Base-by-base conservation (phyloP, 2,329 filamentous ascomycete genomes). In the Fusarium ambrosium region DNA sequence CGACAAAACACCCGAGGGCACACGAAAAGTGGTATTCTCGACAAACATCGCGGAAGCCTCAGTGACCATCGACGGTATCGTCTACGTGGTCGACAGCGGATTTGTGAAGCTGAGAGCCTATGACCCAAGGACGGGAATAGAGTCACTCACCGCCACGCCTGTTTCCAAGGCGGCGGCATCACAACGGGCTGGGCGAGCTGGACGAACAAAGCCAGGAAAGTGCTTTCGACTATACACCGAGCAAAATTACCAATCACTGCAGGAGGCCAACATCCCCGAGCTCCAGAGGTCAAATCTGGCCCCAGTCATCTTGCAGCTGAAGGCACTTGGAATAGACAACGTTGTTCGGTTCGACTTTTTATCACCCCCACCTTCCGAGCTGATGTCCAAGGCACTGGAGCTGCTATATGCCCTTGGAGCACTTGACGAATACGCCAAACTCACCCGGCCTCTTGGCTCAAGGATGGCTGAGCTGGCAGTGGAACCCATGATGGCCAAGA, bases 41-140 rank as follows among this genome's bases (percentile, higher is more conserved):
- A 98, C 97, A 68, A 98, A 98, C 81, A 98, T 98, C 74, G 95
- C 97, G 14, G 97, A 99, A 85, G 96, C 97, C 6, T 98, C 95
- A 2, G 93, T 99, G 51, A 98, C 97, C 18, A 97, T 98, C 66
- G 92, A 97, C 63, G 95, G 95, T 4, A 95, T 98, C 70, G 92
- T 95, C 64, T 97, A 94, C 79, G 96, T 99, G 7, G 86, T 98
- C 60, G 97, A 99, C 82, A 92, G 91, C 63, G 97, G 97, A 1
- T 98, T 94, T 80, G 95, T 97, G 75, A 98, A 98, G 82, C 86
- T 98, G 22, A 91, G 95, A 43, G 93, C 94, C 8, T 98, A 95
- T 84, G 93, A 97, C 75, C 94, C 96, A 0, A 87, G 82, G 18
- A 96, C 94, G 1, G 94, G 95, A 14, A 97, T 98, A 76, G 96